phyloP scores from a whole-genome alignment of 768 basidiomycete species.

The Amylocystis lapponica region DNA sequence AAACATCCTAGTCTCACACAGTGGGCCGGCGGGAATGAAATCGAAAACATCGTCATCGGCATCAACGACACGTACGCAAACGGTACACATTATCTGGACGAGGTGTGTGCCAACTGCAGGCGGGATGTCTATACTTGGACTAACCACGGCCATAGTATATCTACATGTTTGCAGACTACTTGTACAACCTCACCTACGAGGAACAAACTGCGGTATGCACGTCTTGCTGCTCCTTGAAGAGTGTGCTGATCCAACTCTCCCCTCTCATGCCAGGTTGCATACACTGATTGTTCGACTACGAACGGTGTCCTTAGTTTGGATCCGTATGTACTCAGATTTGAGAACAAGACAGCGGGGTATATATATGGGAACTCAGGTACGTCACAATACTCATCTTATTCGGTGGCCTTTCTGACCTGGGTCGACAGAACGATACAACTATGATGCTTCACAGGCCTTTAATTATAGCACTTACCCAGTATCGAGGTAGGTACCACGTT shows the following conservation, averaged over 20 bases:
- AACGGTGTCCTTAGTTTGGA: slow-evolving; percentile 51
- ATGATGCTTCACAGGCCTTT: slow-evolving; percentile 47
- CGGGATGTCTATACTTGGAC: too few relatives aligned
- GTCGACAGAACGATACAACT: slow-evolving; percentile 51
- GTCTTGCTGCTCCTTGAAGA: not conserved
- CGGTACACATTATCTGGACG: slow-evolving; percentile 43
- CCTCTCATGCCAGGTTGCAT: slow-evolving; percentile 53
- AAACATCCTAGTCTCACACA: slow-evolving; percentile 51
- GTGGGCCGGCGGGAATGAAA: slow-evolving; percentile 60
- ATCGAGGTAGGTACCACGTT: slow-evolving; percentile 31
- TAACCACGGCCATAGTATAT: slow-evolving; percentile 44
- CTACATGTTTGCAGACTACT: slow-evolving; percentile 45
- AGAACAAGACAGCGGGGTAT: slow-evolving; percentile 43
- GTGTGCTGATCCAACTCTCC: too few relatives aligned
- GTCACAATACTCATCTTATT: not conserved
- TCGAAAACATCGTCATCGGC: slow-evolving; percentile 44
- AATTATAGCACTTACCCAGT: slow-evolving; percentile 49
- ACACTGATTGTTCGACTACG: slow-evolving; percentile 57
- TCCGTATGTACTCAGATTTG: slow-evolving; percentile 45
- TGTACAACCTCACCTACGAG: slow-evolving; percentile 41
- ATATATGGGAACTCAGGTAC: slow-evolving; percentile 53
- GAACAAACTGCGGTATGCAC: slow-evolving; percentile 43
- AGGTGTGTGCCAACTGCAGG: slow-evolving; percentile 37
- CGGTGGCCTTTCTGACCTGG: not conserved
- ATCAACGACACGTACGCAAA: slow-evolving; percentile 33